Percentiles rank a stretch among this genome's conserved stretches.
phyloP scores from a whole-genome alignment of 305 asterid genomes.

The Fraxinus albicans region DNA sequence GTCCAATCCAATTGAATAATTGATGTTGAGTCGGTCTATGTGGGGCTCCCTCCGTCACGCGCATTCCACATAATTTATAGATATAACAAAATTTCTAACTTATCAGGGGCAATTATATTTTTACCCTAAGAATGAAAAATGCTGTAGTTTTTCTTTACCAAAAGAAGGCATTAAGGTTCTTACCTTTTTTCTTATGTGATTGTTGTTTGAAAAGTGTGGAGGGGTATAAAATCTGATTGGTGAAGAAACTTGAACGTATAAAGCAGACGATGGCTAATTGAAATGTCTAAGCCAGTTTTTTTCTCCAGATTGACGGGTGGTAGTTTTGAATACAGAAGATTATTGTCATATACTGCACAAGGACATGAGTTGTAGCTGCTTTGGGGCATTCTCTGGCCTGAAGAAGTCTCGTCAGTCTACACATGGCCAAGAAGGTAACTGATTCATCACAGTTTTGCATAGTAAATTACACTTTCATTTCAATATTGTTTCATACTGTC shows the following conservation, averaged over 20 bases:
- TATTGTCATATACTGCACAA: constrained; percentile 17
- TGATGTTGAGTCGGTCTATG: no score
- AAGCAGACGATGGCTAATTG: constrained; percentile 25
- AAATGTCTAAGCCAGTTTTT: constrained; percentile 21
- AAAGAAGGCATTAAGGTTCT: background rate
- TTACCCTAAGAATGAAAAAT: background rate
- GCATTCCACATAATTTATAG: no score
- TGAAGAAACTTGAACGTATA: background rate
- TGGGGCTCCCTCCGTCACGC: no score
- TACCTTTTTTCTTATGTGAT: background rate
- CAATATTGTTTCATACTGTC: background rate
- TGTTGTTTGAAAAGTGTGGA: constrained; percentile 19
- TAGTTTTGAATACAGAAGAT: constrained; percentile 22
- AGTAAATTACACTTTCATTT: background rate
- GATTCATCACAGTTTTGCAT: constrained; percentile 12
- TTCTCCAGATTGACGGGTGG: constrained; percentile 30
- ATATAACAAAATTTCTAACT: background rate
- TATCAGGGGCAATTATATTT: background rate
- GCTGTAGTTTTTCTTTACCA: background rate
- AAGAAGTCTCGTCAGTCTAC: constrained; percentile 32
- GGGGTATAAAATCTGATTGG: background rate
- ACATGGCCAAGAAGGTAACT: constrained; percentile 58
- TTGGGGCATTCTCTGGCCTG: constrained; percentile 41
- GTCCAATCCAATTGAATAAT: no score
- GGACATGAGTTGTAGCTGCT: constrained; percentile 79